Evolutionary conservation across 768 basidiomycete species (phyloP).

Genomic region (Leccinum ochraceum): DNA sequence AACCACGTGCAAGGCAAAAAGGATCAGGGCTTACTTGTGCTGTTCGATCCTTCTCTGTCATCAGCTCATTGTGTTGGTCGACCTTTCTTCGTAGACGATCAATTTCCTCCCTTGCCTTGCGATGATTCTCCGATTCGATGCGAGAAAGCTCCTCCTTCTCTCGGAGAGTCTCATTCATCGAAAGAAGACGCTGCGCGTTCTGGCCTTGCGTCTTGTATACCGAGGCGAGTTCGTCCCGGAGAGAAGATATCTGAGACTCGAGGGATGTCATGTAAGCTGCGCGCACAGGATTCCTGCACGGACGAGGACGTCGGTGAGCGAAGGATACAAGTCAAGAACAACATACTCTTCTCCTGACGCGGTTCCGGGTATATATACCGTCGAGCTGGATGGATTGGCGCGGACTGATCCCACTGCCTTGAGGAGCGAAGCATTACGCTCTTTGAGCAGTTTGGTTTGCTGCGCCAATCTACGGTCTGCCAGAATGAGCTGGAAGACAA

Average conservation of each 20-base stretch:
- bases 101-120: slow-evolving; percentile 78
- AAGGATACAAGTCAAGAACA: background rate
- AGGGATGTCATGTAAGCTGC: slow-evolving; percentile 89
- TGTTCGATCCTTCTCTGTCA: slow-evolving; percentile 86
- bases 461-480: slow-evolving; percentile 90
- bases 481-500: slow-evolving; percentile 16
- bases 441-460: slow-evolving; percentile 88
- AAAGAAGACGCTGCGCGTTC: slow-evolving; percentile 88
- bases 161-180: slow-evolving; percentile 93
- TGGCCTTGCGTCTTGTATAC: slow-evolving; percentile 97
- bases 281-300: slow-evolving; percentile 73
- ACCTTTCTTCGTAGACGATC: slow-evolving; percentile 70
- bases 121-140: slow-evolving; percentile 75
- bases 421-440: slow-evolving; percentile 87
- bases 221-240: slow-evolving; percentile 90
- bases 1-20: background rate
- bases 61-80: slow-evolving; percentile 79
- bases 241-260: slow-evolving; percentile 89
- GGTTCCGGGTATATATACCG: slow-evolving; percentile 58
- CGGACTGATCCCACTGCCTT: slow-evolving; percentile 80
- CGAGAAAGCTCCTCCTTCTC: slow-evolving; percentile 90
- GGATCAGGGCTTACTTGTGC: slow-evolving; percentile 62
- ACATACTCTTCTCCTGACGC: slow-evolving; percentile 68
- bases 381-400: slow-evolving; percentile 58
- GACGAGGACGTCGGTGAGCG: slow-evolving; percentile 1